These are phyloP conservation scores for Dactylis glomerata DNA, from an alignment of 176 grass and related monocot genomes.

Conservation along the genomic window DNA sequence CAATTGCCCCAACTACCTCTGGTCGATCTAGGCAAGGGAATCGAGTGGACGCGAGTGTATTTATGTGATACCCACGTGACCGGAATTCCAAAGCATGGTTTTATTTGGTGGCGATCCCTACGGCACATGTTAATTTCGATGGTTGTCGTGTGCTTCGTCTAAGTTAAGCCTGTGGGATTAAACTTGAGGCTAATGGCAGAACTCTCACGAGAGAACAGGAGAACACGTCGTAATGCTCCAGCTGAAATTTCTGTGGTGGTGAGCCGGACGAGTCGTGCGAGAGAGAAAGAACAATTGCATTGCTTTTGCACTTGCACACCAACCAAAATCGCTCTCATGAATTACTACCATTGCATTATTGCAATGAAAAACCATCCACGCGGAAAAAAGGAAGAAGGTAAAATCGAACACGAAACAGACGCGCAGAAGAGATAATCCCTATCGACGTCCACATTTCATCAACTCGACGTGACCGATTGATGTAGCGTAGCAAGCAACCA, in stretches of 20 bases:
- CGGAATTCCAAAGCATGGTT: background rate
- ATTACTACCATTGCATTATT: background rate
- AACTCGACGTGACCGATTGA: background rate
- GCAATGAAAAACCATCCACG: background rate
- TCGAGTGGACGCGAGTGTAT: background rate
- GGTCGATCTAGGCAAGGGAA: background rate
- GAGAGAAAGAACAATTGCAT: background rate
- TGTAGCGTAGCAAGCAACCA: background rate
- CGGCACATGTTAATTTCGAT: background rate
- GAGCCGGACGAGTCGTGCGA: background rate
- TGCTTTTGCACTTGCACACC: background rate
- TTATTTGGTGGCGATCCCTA: background rate
- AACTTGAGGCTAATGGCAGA: background rate
- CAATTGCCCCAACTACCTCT: slow-evolving; percentile 21
- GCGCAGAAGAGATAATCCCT: background rate
- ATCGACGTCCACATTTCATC: background rate
- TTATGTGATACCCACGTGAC: slow-evolving; percentile 10
- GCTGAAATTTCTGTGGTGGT: background rate
- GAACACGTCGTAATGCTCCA: background rate
- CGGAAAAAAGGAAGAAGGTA: background rate
- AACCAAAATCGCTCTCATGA: background rate
- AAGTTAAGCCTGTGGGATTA: background rate
- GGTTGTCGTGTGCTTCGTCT: background rate
- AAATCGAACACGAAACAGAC: background rate
- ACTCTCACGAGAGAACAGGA: background rate